These are phyloP conservation scores for Xylaria sp. DNA, from an alignment of 2,329 filamentous ascomycete genomes.

Conservation along the genomic window DNA sequence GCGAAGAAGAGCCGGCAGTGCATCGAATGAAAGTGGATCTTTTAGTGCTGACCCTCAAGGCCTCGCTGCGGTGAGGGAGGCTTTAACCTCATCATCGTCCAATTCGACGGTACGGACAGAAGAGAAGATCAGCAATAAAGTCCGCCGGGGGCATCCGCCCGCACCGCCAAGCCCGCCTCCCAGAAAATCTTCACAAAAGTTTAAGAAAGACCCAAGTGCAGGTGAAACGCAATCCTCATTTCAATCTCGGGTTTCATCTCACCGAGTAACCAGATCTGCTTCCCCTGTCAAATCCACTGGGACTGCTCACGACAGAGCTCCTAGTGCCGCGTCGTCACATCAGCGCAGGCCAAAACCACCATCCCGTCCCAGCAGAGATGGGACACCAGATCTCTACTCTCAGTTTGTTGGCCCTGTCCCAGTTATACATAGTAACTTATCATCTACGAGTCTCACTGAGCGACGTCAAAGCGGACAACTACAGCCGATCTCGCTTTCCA, in stretches of 20 bases:
- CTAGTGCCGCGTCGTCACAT: slow-evolving; percentile 46
- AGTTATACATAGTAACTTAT: slow-evolving; percentile 72
- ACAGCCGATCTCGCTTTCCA: slow-evolving; percentile 51
- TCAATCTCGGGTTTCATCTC: slow-evolving; percentile 51
- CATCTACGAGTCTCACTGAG: slow-evolving; percentile 61
- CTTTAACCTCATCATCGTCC: slow-evolving; percentile 77
- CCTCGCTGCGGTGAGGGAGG: slow-evolving; percentile 75
- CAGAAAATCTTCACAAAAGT: slow-evolving; percentile 70
- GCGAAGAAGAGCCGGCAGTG: slow-evolving; percentile 66
- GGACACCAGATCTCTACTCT: slow-evolving; percentile 70
- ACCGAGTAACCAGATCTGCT: slow-evolving; percentile 47
- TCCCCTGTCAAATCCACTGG: slow-evolving; percentile 51
- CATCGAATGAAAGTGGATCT: slow-evolving; percentile 61
- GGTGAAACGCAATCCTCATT: slow-evolving; percentile 52
- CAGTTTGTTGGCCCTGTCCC: slow-evolving; percentile 64
- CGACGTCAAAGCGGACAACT: slow-evolving; percentile 57
- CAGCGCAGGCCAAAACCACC: slow-evolving; percentile 59
- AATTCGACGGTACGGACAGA: slow-evolving; percentile 72
- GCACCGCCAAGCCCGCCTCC: slow-evolving; percentile 70
- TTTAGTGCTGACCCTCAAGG: slow-evolving; percentile 64
- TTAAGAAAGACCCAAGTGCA: slow-evolving; percentile 54
- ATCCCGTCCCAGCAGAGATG: slow-evolving; percentile 74
- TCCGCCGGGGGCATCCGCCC: slow-evolving; percentile 58
- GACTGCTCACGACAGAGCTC: slow-evolving; percentile 44
- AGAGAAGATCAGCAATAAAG: slow-evolving; percentile 59